phyloP scores from a whole-genome alignment of 345 rosid genomes.

The Camelina laxa region DNA sequence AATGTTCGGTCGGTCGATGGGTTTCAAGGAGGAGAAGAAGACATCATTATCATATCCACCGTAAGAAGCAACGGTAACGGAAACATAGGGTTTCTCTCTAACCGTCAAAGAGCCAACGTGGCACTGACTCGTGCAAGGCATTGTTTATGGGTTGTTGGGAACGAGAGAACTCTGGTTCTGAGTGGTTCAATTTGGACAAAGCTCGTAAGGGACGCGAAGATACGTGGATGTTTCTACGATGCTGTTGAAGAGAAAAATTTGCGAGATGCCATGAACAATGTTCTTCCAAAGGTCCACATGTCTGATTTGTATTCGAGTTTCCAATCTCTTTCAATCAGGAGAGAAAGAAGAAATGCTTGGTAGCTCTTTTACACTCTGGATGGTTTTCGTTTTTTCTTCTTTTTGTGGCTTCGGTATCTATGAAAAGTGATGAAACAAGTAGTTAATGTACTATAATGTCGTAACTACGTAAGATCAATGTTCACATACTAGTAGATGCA shows the following conservation, averaged over 20 bases:
- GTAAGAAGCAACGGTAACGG: slow-evolving; percentile 50
- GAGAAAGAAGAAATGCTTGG: not conserved
- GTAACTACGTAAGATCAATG: not conserved
- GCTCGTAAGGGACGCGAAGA: slow-evolving; percentile 44
- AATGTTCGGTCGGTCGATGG: slow-evolving; percentile 53
- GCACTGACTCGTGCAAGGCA: slow-evolving; percentile 53
- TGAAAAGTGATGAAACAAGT: not conserved
- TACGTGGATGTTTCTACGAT: slow-evolving; percentile 43
- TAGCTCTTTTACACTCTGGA: not conserved
- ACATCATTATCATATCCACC: slow-evolving; percentile 53
- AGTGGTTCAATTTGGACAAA: slow-evolving; percentile 48
- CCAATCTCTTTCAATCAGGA: slow-evolving; percentile 24
- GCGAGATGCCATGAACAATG: slow-evolving; percentile 26
- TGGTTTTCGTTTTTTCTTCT: not conserved
- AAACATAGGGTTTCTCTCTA: slow-evolving; percentile 45
- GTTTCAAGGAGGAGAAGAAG: slow-evolving; percentile 59
- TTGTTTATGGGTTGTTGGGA: slow-evolving; percentile 57
- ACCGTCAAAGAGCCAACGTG: slow-evolving; percentile 45
- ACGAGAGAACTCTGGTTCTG: slow-evolving; percentile 36
- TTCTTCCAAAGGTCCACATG: slow-evolving; percentile 11
- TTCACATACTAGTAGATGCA: not conserved
- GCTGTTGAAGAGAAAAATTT: slow-evolving; percentile 44
- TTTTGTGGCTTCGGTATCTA: not conserved
- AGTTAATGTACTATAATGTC: not conserved
- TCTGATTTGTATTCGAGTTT: slow-evolving; percentile 30